Evolutionary conservation across 345 rosid species (phyloP), one percentile per base, ranked within the genome.

Genomic region (Hibiscus trionum): DNA sequence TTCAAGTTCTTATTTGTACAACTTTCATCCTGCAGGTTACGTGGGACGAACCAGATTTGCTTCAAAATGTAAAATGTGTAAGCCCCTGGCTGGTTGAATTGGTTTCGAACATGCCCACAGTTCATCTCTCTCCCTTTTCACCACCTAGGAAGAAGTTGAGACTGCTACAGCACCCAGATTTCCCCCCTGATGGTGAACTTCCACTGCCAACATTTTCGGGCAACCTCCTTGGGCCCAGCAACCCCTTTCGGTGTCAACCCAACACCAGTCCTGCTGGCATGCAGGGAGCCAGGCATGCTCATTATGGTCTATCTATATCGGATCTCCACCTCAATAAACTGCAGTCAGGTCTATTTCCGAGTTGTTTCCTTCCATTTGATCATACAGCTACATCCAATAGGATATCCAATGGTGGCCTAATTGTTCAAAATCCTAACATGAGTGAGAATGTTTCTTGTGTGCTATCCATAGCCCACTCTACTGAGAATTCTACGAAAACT

Each of bases 231-330:
- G 82, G 86, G 77, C 75, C 75, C 39, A 80, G 78, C 73, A 79
- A 80, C 81, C 82, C 85, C 75, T 87, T 82, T 42, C 77, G 85
- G 76, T 81, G 86, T 77, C 75, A 82, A 78, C 85, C 86, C 77
- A 77, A 86, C 74, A 75, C 76, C 87, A 71, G 82, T 83, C 86
- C 95, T 84, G 90, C 87, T 80, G 90, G 95, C 89, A 87, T 90
- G 88, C 95, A 90, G 95, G 95, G 95, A 90, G 90, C 95, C 95
- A 90, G 95, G 95, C 95, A 90, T 78, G 84, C 92, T 78, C 85
- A 82, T 59, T 81, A 81, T 24, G 88, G 86, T 80, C 75, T 80
- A 73, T 80, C 88, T 77, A 66, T 81, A 72, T 77, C 91, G 17
- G 88, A 87, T 81, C 75, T 81, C 87, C 88, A 80, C 78, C 73